phyloP scores from a whole-genome alignment of 2,329 filamentous ascomycete species.

The Monosporascus sp. region DNA sequence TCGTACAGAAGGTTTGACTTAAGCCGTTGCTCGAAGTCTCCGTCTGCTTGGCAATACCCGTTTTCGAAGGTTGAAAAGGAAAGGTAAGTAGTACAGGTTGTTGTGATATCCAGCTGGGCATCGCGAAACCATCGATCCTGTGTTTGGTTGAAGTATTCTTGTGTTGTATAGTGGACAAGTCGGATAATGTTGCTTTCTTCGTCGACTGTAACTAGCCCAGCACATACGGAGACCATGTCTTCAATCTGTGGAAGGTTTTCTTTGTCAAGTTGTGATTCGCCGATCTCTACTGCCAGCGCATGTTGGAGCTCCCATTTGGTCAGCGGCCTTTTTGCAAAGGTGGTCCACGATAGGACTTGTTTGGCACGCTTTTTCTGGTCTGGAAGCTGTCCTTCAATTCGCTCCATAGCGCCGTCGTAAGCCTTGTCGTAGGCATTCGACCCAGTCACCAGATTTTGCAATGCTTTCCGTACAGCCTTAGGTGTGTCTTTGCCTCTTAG shows the following conservation, averaged over 20 bases:
- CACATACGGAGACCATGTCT: constrained; percentile 30
- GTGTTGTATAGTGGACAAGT: constrained; percentile 39
- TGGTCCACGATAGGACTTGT: constrained; percentile 34
- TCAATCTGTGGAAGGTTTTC: constrained; percentile 25
- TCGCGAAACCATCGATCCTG: constrained; percentile 23
- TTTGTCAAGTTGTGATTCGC: constrained; percentile 22
- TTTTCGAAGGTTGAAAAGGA: constrained; percentile 18
- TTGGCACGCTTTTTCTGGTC: constrained; percentile 30
- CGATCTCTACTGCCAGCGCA: constrained; percentile 32
- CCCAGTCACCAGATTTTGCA: constrained; percentile 27
- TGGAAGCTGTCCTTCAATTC: constrained; percentile 32
- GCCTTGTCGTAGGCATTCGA: constrained; percentile 27
- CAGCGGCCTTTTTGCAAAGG: constrained; percentile 28
- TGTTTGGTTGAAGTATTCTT: constrained; percentile 35
- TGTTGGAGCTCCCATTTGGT: constrained; percentile 31
- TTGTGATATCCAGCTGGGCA: constrained; percentile 21
- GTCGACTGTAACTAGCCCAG: constrained; percentile 34
- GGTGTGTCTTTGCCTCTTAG: constrained; percentile 23
- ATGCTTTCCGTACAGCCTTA: constrained; percentile 24
- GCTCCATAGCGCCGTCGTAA: constrained; percentile 35
- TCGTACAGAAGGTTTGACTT: constrained; percentile 1
- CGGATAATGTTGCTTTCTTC: constrained; percentile 31
- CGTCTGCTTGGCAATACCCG: not conserved
- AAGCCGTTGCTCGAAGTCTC: constrained; percentile 1
- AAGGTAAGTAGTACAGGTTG: constrained; percentile 30